These are phyloP conservation scores for Botrytis galanthina DNA, from an alignment of 2,329 filamentous ascomycete species.

Conservation along the genomic window DNA sequence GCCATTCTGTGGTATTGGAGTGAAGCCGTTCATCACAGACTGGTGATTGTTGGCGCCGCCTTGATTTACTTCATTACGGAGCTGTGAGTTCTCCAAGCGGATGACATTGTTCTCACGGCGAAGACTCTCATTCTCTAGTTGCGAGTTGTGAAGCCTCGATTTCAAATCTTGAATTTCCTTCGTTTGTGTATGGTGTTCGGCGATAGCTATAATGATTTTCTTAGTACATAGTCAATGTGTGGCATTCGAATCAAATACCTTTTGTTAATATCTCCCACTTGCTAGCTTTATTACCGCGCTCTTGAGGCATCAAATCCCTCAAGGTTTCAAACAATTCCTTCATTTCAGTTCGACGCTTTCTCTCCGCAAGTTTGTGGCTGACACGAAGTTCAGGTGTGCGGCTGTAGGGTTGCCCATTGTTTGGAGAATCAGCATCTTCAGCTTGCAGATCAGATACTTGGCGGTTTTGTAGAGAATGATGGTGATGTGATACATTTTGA, in stretches of 20 bases:
- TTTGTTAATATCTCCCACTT: slow-evolving; percentile 90
- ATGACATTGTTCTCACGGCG: slow-evolving; percentile 46
- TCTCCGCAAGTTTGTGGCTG: slow-evolving; percentile 81
- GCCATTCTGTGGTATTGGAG: slow-evolving; percentile 15
- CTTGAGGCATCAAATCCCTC: slow-evolving; percentile 74
- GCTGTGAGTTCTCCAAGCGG: slow-evolving; percentile 36
- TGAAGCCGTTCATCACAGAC: slow-evolving; percentile 23
- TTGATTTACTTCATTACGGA: slow-evolving; percentile 32
- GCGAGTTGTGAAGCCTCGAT: slow-evolving; percentile 34
- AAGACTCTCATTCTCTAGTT: slow-evolving; percentile 45
- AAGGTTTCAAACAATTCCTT: slow-evolving; percentile 82
- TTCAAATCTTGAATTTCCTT: slow-evolving; percentile 34
- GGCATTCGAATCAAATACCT: slow-evolving; percentile 51
- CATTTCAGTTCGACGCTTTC: slow-evolving; percentile 83
- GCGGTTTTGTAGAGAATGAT: slow-evolving; percentile 74
- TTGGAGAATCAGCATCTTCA: slow-evolving; percentile 52
- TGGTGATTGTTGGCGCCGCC: slow-evolving; percentile 40
- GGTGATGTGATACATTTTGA: slow-evolving; percentile 50
- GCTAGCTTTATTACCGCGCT: slow-evolving; percentile 78
- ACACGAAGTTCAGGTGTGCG: slow-evolving; percentile 77
- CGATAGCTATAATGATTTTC: slow-evolving; percentile 50
- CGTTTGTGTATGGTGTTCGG: slow-evolving; percentile 58
- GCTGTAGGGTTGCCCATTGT: slow-evolving; percentile 72
- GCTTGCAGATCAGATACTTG: slow-evolving; percentile 65
- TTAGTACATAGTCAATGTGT: slow-evolving; percentile 23